Conservation (phyloP, 805 yeast species). For the Alloascoidea africana region DNA sequence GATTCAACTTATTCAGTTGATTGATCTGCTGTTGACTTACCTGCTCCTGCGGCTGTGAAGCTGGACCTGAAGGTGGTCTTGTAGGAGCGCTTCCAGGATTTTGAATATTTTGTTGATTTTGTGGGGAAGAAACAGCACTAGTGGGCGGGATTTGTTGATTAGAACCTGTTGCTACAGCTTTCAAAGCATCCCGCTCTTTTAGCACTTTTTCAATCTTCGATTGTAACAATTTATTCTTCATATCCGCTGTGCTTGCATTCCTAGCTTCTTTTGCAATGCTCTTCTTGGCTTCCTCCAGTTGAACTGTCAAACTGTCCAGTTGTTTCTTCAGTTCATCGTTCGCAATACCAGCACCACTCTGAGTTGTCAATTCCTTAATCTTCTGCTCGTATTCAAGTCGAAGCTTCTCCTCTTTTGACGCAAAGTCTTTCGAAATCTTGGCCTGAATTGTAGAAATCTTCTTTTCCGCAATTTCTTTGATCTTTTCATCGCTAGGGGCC, state of each 20-base stretch:
- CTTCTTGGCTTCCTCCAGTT: constrained; percentile 24
- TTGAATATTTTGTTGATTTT: too few species aligned
- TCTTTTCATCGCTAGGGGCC: constrained; percentile 4
- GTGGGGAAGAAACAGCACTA: too few species aligned
- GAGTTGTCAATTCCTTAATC: constrained; percentile 13
- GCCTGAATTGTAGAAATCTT: constrained; percentile 16
- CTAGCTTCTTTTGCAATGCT: constrained; percentile 29
- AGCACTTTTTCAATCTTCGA: constrained; percentile 38
- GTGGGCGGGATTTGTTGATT: neutral
- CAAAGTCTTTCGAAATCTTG: constrained; percentile 14
- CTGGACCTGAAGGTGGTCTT: too few species aligned
- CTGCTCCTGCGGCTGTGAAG: too few species aligned
- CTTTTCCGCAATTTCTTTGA: constrained; percentile 9
- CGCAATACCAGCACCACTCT: constrained; percentile 8
- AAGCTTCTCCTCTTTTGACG: constrained; percentile 8
- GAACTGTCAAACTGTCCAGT: constrained; percentile 13
- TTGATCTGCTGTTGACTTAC: too few species aligned
- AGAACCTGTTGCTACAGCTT: neutral
- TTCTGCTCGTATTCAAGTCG: constrained; percentile 12
- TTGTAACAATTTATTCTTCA: constrained; percentile 39
- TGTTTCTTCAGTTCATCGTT: constrained; percentile 10
- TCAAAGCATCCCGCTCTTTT: constrained; percentile 13
- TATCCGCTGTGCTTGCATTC: constrained; percentile 38
- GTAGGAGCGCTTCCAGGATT: too few species aligned
- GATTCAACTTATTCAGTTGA: too few species aligned